phyloP scores from a whole-genome alignment of 306 rosid genomes.

The Quercus robur region DNA sequence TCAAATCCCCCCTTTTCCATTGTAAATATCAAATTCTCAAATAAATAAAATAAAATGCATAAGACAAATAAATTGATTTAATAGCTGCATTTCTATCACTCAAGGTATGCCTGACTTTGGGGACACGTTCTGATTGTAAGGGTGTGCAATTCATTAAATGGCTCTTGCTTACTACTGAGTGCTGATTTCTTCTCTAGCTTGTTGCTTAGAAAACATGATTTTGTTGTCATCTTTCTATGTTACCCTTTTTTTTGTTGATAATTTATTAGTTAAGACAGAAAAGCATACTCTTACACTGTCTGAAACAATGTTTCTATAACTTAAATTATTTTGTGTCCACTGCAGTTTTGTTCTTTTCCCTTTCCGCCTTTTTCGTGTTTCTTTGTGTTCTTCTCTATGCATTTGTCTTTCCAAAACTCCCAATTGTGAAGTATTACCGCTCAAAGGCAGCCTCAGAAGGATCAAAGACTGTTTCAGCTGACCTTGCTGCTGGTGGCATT shows the following conservation, averaged over 20 bases:
- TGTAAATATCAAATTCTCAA: too few species aligned
- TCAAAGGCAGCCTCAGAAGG: constrained; percentile 87
- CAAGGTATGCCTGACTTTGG: not conserved
- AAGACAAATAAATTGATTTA: not conserved
- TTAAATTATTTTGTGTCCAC: constrained; percentile 1
- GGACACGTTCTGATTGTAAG: not conserved
- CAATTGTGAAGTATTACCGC: constrained; percentile 78
- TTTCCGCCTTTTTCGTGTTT: constrained; percentile 67
- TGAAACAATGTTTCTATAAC: not conserved
- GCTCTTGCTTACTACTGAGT: not conserved
- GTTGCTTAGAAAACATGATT: not conserved
- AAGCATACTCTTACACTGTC: not conserved
- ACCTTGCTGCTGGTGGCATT: constrained; percentile 84
- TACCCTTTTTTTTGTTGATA: not conserved
- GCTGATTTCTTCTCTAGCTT: not conserved
- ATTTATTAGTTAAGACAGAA: not conserved
- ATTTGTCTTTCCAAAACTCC: constrained; percentile 60
- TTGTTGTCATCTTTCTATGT: not conserved
- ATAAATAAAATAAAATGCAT: too few species aligned
- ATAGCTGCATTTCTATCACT: not conserved
- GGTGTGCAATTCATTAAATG: not conserved
- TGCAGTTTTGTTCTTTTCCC: constrained; percentile 78
- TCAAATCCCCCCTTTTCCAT: too few species aligned
- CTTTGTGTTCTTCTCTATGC: constrained; percentile 72
- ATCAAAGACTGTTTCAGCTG: constrained; percentile 79